These are phyloP conservation scores for Globisporangium spiculum DNA, from an alignment of 352 stramenopile species.

Conservation along the genomic window DNA sequence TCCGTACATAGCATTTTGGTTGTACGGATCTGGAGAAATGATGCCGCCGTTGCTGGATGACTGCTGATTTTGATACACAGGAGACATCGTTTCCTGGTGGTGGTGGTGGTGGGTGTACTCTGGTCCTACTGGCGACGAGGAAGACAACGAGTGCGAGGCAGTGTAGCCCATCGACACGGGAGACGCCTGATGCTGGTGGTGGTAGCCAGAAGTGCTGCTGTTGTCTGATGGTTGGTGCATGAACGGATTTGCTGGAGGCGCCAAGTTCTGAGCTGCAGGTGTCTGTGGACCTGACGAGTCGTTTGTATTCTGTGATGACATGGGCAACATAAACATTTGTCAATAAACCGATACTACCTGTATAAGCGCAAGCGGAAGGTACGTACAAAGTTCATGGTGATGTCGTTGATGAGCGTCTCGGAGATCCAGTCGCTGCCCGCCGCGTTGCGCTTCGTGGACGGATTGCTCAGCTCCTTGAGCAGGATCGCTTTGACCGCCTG, in stretches of 20 bases:
- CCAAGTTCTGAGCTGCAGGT: not conserved
- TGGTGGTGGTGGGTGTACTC: slow-evolving; percentile 16
- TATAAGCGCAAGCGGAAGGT: not conserved
- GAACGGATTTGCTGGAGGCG: slow-evolving; percentile 26
- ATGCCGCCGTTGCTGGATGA: slow-evolving; percentile 6
- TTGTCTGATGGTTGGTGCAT: slow-evolving; percentile 24
- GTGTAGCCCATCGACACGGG: slow-evolving; percentile 34
- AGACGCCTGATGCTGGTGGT: slow-evolving; percentile 26
- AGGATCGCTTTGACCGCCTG: slow-evolving; percentile 69
- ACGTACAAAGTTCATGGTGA: slow-evolving; percentile 57
- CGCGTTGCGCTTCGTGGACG: slow-evolving; percentile 67
- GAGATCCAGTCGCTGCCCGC: slow-evolving; percentile 59
- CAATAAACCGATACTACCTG: too few species aligned
- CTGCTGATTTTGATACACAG: slow-evolving; percentile 13
- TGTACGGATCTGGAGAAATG: slow-evolving; percentile 26
- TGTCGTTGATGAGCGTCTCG: slow-evolving; percentile 75
- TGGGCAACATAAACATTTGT: not conserved
- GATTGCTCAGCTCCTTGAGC: slow-evolving; percentile 57
- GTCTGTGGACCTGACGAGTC: slow-evolving; percentile 4
- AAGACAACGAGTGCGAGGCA: slow-evolving; percentile 3
- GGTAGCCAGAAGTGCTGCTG: slow-evolving; percentile 17
- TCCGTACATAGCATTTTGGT: slow-evolving; percentile 26
- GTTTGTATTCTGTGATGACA: slow-evolving; percentile 10
- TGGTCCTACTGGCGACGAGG: not conserved
- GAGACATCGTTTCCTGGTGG: slow-evolving; percentile 13